A percentile compares a stretch with the other conserved stretches of the same genome.
Conservation (phyloP, 2,329 filamentous ascomycete species). For the Colletotrichum incanum region DNA sequence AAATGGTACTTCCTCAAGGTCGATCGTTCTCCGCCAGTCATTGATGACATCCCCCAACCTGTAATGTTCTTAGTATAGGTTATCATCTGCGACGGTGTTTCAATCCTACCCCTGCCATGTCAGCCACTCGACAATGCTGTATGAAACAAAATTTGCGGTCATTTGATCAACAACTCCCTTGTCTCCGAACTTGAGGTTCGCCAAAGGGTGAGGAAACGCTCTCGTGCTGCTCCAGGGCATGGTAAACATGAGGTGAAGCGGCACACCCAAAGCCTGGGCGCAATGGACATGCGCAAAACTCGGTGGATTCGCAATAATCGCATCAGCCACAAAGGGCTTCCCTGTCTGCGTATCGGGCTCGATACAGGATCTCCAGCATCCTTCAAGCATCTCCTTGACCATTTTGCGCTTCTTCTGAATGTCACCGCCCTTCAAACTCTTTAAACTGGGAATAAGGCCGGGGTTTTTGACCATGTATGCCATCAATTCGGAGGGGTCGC, state of each 20-base stretch:
- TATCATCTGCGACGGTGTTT: rapidly evolving
- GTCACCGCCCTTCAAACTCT: constrained; percentile 48
- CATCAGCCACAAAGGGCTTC: constrained; percentile 63
- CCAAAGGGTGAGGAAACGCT: constrained; percentile 80
- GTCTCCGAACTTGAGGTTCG: constrained; percentile 76
- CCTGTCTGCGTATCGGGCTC: constrained; percentile 39
- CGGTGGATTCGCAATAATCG: constrained; percentile 67
- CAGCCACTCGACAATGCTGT: constrained; percentile 81
- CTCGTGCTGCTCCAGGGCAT: constrained; percentile 85
- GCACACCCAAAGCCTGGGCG: constrained; percentile 60
- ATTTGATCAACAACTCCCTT: constrained; percentile 66
- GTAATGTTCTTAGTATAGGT: background rate
- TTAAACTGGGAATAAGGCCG: constrained; percentile 48
- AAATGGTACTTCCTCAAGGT: constrained; percentile 77
- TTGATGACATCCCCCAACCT: constrained; percentile 82
- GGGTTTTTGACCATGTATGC: constrained; percentile 52
- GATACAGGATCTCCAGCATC: constrained; percentile 48
- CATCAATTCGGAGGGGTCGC: constrained; percentile 63
- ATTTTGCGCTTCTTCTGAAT: constrained; percentile 48
- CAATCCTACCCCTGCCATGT: constrained; percentile 77
- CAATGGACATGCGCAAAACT: constrained; percentile 66
- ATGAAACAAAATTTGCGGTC: constrained; percentile 79
- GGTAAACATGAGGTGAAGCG: constrained; percentile 65
- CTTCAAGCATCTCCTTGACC: constrained; percentile 47
- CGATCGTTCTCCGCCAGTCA: constrained; percentile 76